A percentile compares a stretch with the other conserved stretches of the same genome.
Conservation (phyloP, 116 monocot genomes). For the Dioscorea cayenensis region DNA sequence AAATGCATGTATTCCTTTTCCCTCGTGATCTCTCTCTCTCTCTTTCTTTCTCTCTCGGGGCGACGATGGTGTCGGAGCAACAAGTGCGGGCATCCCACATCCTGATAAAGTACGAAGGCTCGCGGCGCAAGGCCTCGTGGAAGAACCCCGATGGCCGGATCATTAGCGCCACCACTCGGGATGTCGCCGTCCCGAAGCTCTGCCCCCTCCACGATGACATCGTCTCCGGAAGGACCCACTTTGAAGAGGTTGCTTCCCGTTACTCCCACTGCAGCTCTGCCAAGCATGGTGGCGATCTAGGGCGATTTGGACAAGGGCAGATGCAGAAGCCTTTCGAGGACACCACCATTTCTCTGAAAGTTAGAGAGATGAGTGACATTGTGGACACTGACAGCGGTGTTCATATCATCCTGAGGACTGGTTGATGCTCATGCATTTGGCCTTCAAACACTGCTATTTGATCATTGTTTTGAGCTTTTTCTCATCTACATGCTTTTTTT, state of each 20-base stretch:
- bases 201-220: too few relatives aligned
- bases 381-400: conserved; percentile 73
- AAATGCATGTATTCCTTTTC: too few relatives aligned
- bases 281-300: conserved; percentile 88
- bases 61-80: conserved; percentile 2
- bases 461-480: neutral
- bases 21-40: too few relatives aligned
- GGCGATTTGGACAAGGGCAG: conserved; percentile 55
- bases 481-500: neutral
- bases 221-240: too few relatives aligned
- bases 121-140: conserved; percentile 83
- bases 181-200: too few relatives aligned
- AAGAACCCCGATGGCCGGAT: conserved; percentile 70
- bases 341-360: conserved; percentile 45
- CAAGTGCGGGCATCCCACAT: conserved; percentile 76
- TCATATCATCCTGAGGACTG: conserved; percentile 69
- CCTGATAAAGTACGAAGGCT: conserved; percentile 88
- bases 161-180: too few relatives aligned
- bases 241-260: conserved; percentile 53
- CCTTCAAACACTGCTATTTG: neutral
- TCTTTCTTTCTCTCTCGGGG: neutral
- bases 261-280: conserved; percentile 89
- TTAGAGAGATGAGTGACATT: conserved; percentile 56
- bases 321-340: conserved; percentile 88
- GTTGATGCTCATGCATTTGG: neutral